These are phyloP conservation scores for Iberis pinnata DNA, from an alignment of 345 rosid genomes.

Conservation along the genomic window DNA sequence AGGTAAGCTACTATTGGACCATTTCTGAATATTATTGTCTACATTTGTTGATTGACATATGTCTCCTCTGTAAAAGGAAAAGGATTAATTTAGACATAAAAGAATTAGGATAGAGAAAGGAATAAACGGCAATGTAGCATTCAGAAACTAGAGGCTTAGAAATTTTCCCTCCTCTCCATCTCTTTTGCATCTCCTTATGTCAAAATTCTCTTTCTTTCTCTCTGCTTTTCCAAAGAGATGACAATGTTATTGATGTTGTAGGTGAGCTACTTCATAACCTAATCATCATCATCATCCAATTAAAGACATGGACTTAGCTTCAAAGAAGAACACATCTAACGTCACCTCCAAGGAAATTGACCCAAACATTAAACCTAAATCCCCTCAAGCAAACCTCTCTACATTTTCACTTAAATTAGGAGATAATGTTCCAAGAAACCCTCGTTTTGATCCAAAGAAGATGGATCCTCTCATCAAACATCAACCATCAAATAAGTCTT, in stretches of 20 bases:
- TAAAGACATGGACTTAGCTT: neutral
- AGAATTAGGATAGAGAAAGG: slow-evolving; percentile 7
- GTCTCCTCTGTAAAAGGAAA: no score
- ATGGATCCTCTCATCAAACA: neutral
- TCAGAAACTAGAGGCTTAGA: neutral
- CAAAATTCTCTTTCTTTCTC: neutral
- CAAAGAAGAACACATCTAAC: neutral
- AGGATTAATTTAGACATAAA: neutral
- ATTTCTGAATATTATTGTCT: no score
- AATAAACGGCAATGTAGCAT: neutral
- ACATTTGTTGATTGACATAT: no score
- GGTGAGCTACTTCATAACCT: no score
- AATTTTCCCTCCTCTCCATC: neutral
- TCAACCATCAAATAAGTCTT: neutral
- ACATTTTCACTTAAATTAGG: neutral
- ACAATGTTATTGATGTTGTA: neutral
- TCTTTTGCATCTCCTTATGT: neutral
- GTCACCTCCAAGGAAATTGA: neutral
- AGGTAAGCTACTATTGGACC: no score
- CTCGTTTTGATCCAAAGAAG: neutral
- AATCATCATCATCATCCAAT: neutral
- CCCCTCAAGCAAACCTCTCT: neutral
- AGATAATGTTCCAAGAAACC: neutral
- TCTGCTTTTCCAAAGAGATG: no score
- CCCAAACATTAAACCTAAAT: neutral